Evolutionary conservation across 2,329 filamentous ascomycete species (phyloP), one percentile per base, ranked within the genome.

Genomic region (Pyrenochaeta sp.): DNA sequence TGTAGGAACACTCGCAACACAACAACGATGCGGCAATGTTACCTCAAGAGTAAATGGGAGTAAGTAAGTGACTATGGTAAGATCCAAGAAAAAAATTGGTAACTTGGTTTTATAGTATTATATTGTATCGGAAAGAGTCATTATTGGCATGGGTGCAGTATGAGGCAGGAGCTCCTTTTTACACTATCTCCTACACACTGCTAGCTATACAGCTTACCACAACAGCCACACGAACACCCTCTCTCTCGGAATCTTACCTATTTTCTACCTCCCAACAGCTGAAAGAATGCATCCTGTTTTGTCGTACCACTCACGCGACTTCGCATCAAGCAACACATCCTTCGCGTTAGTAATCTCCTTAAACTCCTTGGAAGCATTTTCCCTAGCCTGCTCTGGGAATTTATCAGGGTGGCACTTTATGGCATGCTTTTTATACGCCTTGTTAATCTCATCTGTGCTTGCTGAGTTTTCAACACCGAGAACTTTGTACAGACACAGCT

Each of bases 361-460:
- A 59, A 66, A 64, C 30, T 48, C 62, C n/a, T 58, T 48, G 15
- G 65, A 70, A 22, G 72, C 69, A 24, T 25, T 28, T 5, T 56
- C 37, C 46, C 59, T 56, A 1, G 65, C 53, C 5, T 19, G 54
- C 5, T 37, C 61, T n/a, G 2, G 8, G 13, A 54, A 64, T 7
- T 69, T 64, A 53, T 99, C 95, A 19, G 95, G 95, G 74, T 98
- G 95, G 75, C 88, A 97, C 75, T 97, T 97, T 79, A 98, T 95
- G 24, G 93, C 93, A 60, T 97, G 82, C 51, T 91, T 91, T 74
- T 97, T 97, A 81, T 98, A 97, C 1, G 94, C 93, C 77, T 96
- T 96, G 77, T 97, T 98, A 76, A 98, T 96, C 28, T 97, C 93
- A 50, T 86, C 82, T 1, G 90, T 81, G 0, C 91, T 88, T 7